Percentiles rank a stretch among this genome's conserved stretches.
These are phyloP conservation scores for Flaveria sonorensis DNA, from an alignment of 129 eudicot species.

Conservation along the genomic window DNA sequence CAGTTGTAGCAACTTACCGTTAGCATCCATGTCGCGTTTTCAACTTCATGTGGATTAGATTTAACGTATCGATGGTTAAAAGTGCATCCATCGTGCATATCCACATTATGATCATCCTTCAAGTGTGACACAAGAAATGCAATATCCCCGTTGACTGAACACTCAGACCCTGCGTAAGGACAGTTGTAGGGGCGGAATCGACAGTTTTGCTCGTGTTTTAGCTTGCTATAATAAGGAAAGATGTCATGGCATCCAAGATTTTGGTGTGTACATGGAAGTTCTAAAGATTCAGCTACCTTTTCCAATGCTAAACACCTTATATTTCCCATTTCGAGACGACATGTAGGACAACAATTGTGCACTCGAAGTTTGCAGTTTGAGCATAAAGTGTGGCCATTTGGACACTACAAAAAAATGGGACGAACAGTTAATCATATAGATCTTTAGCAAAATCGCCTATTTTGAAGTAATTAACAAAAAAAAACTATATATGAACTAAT, in stretches of 20 bases:
- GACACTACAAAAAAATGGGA: conserved; percentile 52
- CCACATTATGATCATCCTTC: conserved; percentile 82
- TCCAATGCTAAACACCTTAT: conserved; percentile 90
- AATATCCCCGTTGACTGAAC: conserved; percentile 73
- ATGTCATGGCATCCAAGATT: conserved; percentile 74
- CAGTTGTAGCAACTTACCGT: conserved; percentile 62
- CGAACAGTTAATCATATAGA: conserved; percentile 11
- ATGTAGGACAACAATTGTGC: conserved; percentile 82
- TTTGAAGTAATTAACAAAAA: conserved; percentile 9
- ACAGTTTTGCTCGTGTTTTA: conserved; percentile 77
- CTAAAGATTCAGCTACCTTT: conserved; percentile 81
- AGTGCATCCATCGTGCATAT: conserved; percentile 87
- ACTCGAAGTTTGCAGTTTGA: conserved; percentile 69
- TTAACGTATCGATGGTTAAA: conserved; percentile 90
- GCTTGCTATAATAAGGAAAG: conserved; percentile 70
- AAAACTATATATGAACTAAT: not conserved
- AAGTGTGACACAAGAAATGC: conserved; percentile 69
- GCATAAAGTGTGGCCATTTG: conserved; percentile 89
- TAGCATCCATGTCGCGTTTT: conserved; percentile 89
- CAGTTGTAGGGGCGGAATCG: conserved; percentile 86
- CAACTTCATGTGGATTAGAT: conserved; percentile 85
- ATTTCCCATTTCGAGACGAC: conserved; percentile 75
- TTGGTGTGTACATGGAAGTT: conserved; percentile 76
- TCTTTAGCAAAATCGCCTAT: conserved; percentile 1
- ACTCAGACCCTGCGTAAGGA: conserved; percentile 88